Conservation (phyloP, 805 yeast species). For the Kuraishia cidri region DNA sequence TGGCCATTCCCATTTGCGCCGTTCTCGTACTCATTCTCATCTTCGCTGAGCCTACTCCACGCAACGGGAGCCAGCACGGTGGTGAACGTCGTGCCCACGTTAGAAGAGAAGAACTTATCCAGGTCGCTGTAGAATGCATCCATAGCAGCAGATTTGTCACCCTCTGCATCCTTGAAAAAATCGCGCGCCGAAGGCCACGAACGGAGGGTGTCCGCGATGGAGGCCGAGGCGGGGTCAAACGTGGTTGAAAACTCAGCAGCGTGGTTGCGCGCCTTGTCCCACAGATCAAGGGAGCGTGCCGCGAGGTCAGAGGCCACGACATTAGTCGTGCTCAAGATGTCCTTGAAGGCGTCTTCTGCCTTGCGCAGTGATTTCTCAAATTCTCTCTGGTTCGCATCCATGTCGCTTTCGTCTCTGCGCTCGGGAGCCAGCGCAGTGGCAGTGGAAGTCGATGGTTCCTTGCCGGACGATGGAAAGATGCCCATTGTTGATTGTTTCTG, state of each 20-base stretch:
- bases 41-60: too few relatives aligned
- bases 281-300: not conserved
- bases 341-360: slow-evolving; percentile 2
- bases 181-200: not conserved
- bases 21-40: too few relatives aligned
- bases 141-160: not conserved
- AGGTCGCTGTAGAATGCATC: slow-evolving; percentile 2
- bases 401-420: too few relatives aligned
- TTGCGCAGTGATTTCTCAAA: slow-evolving; percentile 2
- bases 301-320: not conserved
- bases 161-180: not conserved
- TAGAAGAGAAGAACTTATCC: not conserved
- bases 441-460: too few relatives aligned
- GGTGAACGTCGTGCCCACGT: not conserved
- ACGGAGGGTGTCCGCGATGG: not conserved
- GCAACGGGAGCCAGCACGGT: not conserved
- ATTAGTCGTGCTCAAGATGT: not conserved
- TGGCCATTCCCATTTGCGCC: not conserved
- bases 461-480: too few relatives aligned
- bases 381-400: slow-evolving; percentile 1
- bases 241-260: not conserved
- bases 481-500: too few relatives aligned
- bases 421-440: too few relatives aligned
- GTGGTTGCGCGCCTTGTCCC: slow-evolving; percentile 1
- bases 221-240: not conserved